Conservation (phyloP, 495 filamentous ascomycete species). For the Aspergillus cavernicola region DNA sequence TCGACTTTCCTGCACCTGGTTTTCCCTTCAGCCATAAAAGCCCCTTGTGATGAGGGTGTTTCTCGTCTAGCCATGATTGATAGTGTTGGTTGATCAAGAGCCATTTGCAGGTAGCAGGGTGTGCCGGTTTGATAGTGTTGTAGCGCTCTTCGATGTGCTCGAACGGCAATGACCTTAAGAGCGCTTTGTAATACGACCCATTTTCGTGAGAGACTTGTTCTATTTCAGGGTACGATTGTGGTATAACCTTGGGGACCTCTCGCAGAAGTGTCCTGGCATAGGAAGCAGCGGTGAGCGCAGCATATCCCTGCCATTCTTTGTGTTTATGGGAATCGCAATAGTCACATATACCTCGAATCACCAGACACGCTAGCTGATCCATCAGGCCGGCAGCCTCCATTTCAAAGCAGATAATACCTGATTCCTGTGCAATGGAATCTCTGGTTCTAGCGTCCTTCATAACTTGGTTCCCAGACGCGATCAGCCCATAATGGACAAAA, state of each 20-base stretch:
- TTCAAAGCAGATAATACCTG: constrained; percentile 8
- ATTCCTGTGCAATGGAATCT: constrained; percentile 28
- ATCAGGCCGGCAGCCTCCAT: constrained; percentile 24
- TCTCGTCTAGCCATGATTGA: not conserved
- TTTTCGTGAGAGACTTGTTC: no score
- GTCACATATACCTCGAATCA: constrained; percentile 33
- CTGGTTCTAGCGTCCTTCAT: constrained; percentile 10
- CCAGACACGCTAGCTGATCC: constrained; percentile 24
- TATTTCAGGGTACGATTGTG: no score
- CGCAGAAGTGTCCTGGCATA: constrained; percentile 25
- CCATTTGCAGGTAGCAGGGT: not conserved
- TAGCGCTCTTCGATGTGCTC: not conserved
- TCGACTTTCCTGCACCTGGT: not conserved
- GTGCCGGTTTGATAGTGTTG: no score
- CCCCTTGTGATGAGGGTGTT: not conserved
- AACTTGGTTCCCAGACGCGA: constrained; percentile 20
- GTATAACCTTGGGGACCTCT: no score
- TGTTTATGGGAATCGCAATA: constrained; percentile 38
- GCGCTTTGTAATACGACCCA: no score
- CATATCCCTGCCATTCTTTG: constrained; percentile 29
- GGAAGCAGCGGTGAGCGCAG: constrained; percentile 27
- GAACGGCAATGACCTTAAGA: no score
- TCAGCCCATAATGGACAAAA: constrained; percentile 15
- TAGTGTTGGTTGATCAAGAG: not conserved
- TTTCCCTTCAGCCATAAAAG: not conserved